Percentiles rank a stretch among this genome's conserved stretches.
phyloP scores from a whole-genome alignment of 345 rosid genomes.

The Draba incana region DNA sequence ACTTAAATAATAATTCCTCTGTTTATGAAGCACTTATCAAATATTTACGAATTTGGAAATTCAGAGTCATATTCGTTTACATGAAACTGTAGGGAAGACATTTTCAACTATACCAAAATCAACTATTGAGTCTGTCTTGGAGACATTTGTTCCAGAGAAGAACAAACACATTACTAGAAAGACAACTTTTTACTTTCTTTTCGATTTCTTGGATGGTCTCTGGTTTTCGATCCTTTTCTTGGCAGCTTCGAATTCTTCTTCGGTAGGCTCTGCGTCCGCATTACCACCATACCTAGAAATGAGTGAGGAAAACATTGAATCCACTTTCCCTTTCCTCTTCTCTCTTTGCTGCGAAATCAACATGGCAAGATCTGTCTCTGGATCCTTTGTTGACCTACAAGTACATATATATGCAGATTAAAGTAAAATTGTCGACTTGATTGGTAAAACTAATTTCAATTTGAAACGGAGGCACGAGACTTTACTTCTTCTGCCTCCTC shows the following conservation, averaged over 20 bases:
- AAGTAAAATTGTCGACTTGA: not conserved
- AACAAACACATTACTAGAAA: not conserved
- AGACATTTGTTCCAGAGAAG: constrained; percentile 2
- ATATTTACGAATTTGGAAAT: not conserved
- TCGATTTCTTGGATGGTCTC: constrained; percentile 52
- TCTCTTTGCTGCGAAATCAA: constrained; percentile 61
- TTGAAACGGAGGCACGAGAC: not conserved
- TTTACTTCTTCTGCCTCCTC: constrained; percentile 64
- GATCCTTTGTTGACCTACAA: constrained; percentile 53
- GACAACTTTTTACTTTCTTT: constrained; percentile 41
- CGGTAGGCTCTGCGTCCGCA: constrained; percentile 65
- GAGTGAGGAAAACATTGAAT: constrained; percentile 81
- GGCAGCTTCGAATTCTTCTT: constrained; percentile 91
- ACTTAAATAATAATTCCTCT: not conserved
- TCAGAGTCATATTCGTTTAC: not conserved
- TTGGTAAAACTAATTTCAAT: not conserved
- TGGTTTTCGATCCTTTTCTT: constrained; percentile 55
- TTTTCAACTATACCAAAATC: not conserved
- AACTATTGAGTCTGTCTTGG: not conserved
- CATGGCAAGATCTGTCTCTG: constrained; percentile 58
- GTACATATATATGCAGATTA: no score
- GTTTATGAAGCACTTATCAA: not conserved
- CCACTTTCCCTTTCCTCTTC: constrained; percentile 68
- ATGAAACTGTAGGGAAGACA: not conserved
- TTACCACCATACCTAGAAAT: constrained; percentile 67